These are phyloP conservation scores for Elaeis guineensis DNA, from an alignment of 176 grass and related monocot species.

Conservation along the genomic window DNA sequence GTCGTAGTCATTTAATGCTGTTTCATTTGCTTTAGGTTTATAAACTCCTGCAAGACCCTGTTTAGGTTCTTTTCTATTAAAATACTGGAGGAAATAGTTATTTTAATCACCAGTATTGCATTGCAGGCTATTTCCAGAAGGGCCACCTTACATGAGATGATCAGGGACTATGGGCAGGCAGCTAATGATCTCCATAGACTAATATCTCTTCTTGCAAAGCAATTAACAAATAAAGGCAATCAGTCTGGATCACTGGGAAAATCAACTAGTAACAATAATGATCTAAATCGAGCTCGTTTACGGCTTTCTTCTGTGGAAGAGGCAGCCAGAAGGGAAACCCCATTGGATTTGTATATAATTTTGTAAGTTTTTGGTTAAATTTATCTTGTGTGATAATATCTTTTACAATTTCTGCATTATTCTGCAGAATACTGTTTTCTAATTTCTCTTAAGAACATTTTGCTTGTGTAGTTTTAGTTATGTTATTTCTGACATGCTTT, in stretches of 20 bases:
- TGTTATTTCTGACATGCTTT: too few relatives aligned
- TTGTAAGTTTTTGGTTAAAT: slow-evolving; percentile 49
- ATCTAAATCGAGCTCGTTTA: slow-evolving; percentile 43
- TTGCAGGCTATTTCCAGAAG: slow-evolving; percentile 83
- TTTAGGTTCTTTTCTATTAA: too few relatives aligned
- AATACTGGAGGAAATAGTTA: too few relatives aligned
- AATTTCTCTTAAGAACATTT: too few relatives aligned
- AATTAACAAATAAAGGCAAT: slow-evolving; percentile 40
- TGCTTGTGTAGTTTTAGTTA: too few relatives aligned
- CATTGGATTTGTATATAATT: slow-evolving; percentile 74
- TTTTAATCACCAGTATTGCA: too few relatives aligned
- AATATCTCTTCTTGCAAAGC: slow-evolving; percentile 72
- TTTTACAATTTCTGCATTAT: slow-evolving; percentile 3
- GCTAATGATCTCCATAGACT: slow-evolving; percentile 59
- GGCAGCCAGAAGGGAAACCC: slow-evolving; percentile 44
- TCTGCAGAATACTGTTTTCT: neutral
- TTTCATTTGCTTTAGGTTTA: too few relatives aligned
- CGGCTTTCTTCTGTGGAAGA: slow-evolving; percentile 52
- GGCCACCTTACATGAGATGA: slow-evolving; percentile 67
- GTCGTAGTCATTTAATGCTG: too few relatives aligned
- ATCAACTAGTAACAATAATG: slow-evolving; percentile 22
- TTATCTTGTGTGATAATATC: neutral
- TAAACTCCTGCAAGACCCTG: too few relatives aligned
- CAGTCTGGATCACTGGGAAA: slow-evolving; percentile 27
- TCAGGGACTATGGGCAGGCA: slow-evolving; percentile 69